Evolutionary conservation across 1,139 yeast genomes (phyloP).

Genomic region (Yamadazyma dushanensis): DNA sequence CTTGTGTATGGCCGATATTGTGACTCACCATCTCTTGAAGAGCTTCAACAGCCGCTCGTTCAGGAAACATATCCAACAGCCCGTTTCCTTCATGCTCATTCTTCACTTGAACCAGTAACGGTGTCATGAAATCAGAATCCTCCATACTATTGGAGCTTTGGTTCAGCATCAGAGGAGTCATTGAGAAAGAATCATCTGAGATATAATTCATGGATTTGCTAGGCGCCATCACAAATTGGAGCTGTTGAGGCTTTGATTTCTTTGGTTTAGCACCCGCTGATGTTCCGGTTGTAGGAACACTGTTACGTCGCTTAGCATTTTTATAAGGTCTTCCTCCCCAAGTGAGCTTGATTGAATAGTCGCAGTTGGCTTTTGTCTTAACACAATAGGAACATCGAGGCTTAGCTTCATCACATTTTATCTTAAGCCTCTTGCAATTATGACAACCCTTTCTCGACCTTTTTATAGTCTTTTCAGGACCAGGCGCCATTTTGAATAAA

Average conservation of each 20-base stretch:
- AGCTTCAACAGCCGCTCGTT: too few species aligned
- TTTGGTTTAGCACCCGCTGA: too few species aligned
- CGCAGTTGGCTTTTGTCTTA: constrained; percentile 52
- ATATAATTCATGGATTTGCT: background rate
- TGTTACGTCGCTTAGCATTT: constrained; percentile 39
- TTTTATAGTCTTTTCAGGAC: constrained; percentile 10
- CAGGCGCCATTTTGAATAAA: background rate
- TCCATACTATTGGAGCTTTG: background rate
- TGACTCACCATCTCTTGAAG: too few species aligned
- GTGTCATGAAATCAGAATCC: background rate
- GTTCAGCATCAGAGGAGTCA: constrained; percentile 6
- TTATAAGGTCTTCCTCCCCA: constrained; percentile 80
- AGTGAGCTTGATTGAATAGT: constrained; percentile 61
- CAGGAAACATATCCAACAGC: too few species aligned
- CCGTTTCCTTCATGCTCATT: too few species aligned
- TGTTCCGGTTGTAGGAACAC: background rate
- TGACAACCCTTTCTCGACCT: constrained; percentile 57
- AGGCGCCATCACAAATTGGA: constrained; percentile 1
- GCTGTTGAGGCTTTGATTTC: background rate
- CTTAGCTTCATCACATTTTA: constrained; percentile 70
- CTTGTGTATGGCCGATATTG: too few species aligned
- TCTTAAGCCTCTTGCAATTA: constrained; percentile 64
- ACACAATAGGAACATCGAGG: constrained; percentile 66
- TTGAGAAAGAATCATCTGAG: constrained; percentile 1
- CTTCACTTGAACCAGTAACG: background rate